Base-by-base conservation (phyloP, 108 stramenopile species). In the Cyclotella baltica region DNA sequence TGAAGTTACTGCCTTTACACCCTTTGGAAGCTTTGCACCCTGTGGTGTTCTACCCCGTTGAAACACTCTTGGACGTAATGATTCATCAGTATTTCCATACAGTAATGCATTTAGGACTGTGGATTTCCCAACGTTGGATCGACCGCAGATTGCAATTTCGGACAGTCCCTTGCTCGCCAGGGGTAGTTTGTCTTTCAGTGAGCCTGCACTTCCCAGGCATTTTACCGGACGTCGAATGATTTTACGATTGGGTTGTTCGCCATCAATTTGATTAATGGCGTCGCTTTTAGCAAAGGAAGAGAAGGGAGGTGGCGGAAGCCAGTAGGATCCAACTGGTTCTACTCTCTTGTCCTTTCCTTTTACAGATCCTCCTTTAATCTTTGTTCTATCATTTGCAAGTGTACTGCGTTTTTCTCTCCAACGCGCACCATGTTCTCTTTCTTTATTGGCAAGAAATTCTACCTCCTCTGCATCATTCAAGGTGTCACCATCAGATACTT, bases 111-210 rank as follows among this genome's bases (percentile, higher is more conserved):
- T 94, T 31, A 94, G 63, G 0, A 94, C 66, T 1, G 93, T 92
- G 0, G 83, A 85, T 66, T 94, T 94, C 27, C 93, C 93, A 6
- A 92, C 91, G 70, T 94, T 94, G 67, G 89, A 90, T 81, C 93
- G 70, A 52, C 93, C 93, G 19, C 85, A 86, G 13, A 94, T 58
- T 25, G 91, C 93, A 18, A 89, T 83, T 81, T 89, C 88, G 20
- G 88, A 55, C 18, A 87, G 51, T 28, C 66, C 62, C 33, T 68
- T 74, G 25, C 70, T 80, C 37, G 69, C 72, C 25, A 36, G 70
- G 19, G 88, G 88, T n/a, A 89, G 67, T 25, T 33, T 58, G n/a
- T 87, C 81, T 23, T 80, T 75, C 8, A 76, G 35, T 29, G 85
- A 75, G 5, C 78, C 88, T 57, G 79, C 86, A 11, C 75, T 87